Evolutionary conservation across 2,329 filamentous ascomycete genomes (phyloP), one percentile per base, ranked within the genome.

Genomic region (Ceratocystis harringtonii): DNA sequence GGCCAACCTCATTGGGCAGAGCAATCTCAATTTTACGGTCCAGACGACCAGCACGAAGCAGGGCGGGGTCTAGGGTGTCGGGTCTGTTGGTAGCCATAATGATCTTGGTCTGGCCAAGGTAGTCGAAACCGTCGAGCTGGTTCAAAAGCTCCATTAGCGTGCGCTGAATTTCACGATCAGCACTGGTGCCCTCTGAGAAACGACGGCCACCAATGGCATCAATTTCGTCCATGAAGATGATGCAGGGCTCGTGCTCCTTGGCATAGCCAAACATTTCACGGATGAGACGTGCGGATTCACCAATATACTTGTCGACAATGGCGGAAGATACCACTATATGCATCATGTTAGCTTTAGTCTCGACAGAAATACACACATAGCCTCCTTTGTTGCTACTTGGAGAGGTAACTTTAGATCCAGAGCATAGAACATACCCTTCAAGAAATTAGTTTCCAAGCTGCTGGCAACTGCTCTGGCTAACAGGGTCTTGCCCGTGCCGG

Each of bases 211-310:
- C 94, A 73, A 99, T 99, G 73, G 94, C 94, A 74, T 99, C 94
- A 74, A 99, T 99, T 78, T 99, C 94, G 81, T 99, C 95, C 94
- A 99, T 99, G 83, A 99, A 99, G 78, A 99, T 99, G 76, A 99
- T 99, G 76, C 94, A 99, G 48, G 94, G 94, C 77, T 99, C 94
- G 76, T 99, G 94, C 76, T 99, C 95, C 78, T 96, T 97, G 72
- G 95, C 94, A 73, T 99, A 99, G 67, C 94, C 95, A 73, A 99
- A 99, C 95, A 99, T 99, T 77, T 99, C 94, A 75, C 94, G 87
- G 73, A 99, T 99, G 70, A 99, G 81, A 70, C 95, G 88, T 45
- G 94, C 94, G 10, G 94, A 99, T 78, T 99, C 94, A 76, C 94
- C 94, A 69, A 99, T 99, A 74, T 99, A 99, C 77, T 99, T 99